Conservation (phyloP, 2,329 filamentous ascomycete species). For the Colletotrichum sp. region DNA sequence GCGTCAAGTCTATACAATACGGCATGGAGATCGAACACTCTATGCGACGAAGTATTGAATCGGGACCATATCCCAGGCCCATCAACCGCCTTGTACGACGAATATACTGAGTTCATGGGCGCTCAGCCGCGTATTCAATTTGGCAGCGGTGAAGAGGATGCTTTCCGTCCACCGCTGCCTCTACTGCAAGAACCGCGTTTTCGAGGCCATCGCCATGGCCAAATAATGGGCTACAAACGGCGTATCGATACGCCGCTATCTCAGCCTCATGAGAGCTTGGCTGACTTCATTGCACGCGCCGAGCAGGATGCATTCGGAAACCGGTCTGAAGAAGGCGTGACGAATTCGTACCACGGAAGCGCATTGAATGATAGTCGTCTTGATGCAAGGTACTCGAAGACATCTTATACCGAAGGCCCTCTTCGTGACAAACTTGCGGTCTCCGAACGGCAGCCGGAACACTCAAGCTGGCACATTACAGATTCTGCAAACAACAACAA, state of each 20-base stretch:
- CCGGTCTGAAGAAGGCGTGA: not conserved
- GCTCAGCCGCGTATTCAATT: not conserved
- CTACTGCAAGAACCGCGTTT: not conserved
- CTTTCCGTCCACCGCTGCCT: not conserved
- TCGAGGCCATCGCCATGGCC: not conserved
- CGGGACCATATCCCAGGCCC: not conserved
- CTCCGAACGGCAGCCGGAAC: not conserved
- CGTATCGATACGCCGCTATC: not conserved
- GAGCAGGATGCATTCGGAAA: conserved; percentile 29
- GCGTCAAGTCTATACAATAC: not conserved
- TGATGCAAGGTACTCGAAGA: not conserved
- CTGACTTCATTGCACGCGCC: conserved; percentile 38
- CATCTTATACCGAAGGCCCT: not conserved
- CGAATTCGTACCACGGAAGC: not conserved
- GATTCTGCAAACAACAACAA: not conserved
- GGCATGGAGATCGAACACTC: not conserved
- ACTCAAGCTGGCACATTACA: not conserved
- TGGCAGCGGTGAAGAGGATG: not conserved
- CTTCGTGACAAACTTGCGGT: not conserved
- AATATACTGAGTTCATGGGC: not conserved
- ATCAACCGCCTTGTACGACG: not conserved
- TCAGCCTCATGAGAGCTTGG: conserved; percentile 28
- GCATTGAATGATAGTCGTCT: not conserved
- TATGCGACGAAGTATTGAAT: not conserved
- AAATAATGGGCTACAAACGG: not conserved